Evolutionary conservation across 1,284 basidiomycete genomes (phyloP).

Genomic region (Sanghuangporus baumii): DNA sequence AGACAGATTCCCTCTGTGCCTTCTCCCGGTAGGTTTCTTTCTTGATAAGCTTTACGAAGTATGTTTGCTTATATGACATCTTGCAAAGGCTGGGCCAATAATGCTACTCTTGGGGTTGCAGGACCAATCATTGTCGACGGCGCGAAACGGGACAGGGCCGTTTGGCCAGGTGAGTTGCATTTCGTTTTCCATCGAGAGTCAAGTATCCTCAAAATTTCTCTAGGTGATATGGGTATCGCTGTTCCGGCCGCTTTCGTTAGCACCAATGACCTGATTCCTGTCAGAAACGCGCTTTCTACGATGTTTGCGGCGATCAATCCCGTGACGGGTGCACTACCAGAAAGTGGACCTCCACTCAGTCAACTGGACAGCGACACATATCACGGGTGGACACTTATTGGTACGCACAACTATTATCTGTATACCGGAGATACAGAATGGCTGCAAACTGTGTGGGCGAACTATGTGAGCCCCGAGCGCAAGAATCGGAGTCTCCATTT

Average conservation of each 20-base stretch:
- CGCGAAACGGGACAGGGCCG: constrained; percentile 55
- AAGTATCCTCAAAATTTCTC: not conserved
- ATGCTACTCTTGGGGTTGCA: constrained; percentile 48
- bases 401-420: constrained; percentile 39
- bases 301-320: constrained; percentile 53
- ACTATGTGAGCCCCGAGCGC: constrained; percentile 29
- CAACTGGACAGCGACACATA: constrained; percentile 46
- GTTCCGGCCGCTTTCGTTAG: constrained; percentile 57
- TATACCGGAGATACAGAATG: constrained; percentile 44
- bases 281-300: constrained; percentile 49
- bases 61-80: constrained; percentile 15
- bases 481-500: not conserved
- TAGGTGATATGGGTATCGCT: constrained; percentile 59
- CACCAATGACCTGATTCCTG: constrained; percentile 50
- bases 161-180: constrained; percentile 43
- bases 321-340: constrained; percentile 46
- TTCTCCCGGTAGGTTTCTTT: constrained; percentile 25
- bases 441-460: constrained; percentile 40
- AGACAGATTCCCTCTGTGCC: constrained; percentile 42
- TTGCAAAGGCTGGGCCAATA: constrained; percentile 47
- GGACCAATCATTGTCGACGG: constrained; percentile 61
- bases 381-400: constrained; percentile 42
- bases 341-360: constrained; percentile 52
- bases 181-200: not conserved
- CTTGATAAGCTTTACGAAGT: not conserved